phyloP scores from a whole-genome alignment of 2,329 filamentous ascomycete genomes.

The Tolypocladium album region DNA sequence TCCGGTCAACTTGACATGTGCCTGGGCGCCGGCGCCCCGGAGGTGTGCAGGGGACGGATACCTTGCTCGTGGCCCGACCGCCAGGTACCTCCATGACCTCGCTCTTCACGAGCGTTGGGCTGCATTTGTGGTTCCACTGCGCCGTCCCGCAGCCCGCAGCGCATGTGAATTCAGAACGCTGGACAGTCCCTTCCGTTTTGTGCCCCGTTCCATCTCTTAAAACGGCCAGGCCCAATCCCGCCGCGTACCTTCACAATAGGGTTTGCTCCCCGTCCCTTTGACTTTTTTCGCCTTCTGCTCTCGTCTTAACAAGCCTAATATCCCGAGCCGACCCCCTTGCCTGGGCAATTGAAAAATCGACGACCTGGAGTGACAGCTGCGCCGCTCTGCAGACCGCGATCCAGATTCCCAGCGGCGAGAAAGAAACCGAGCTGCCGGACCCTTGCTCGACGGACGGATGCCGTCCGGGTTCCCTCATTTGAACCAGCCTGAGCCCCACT shows the following conservation, averaged over 20 bases:
- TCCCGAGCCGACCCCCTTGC: neutral
- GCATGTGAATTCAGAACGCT: neutral
- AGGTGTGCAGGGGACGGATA: neutral
- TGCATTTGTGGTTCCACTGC: neutral
- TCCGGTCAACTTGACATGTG: neutral
- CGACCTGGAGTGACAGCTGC: neutral
- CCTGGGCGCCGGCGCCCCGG: neutral
- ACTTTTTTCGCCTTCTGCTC: neutral
- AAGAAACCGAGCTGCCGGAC: neutral
- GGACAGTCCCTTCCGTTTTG: neutral
- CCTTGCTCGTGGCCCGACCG: neutral
- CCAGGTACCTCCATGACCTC: neutral
- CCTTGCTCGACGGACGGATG: neutral
- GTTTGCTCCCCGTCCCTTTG: neutral
- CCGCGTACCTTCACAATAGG: neutral
- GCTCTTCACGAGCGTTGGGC: neutral
- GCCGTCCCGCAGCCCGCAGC: neutral
- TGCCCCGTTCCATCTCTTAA: neutral
- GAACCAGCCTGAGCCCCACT: neutral
- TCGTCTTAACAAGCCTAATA: neutral
- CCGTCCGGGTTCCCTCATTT: neutral
- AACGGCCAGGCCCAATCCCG: neutral
- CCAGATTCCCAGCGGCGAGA: neutral
- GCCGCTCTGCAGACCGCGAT: neutral
- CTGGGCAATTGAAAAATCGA: neutral